A percentile compares a stretch with the other conserved stretches of the same genome.
These are phyloP conservation scores for Strobilomyces dryophilus DNA, from an alignment of 768 basidiomycete species.

Conservation along the genomic window DNA sequence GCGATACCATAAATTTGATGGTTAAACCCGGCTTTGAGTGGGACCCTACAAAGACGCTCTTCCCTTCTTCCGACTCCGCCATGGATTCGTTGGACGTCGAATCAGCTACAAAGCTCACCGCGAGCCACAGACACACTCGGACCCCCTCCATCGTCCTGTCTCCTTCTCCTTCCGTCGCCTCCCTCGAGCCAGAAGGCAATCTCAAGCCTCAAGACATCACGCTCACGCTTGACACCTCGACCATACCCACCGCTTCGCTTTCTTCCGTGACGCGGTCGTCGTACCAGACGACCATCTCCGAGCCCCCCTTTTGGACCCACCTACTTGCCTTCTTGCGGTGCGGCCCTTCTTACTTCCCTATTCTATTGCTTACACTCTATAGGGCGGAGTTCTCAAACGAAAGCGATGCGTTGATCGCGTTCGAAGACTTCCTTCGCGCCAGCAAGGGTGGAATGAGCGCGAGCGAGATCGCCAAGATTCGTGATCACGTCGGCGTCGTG, in stretches of 20 bases:
- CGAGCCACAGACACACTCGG: slow-evolving; percentile 49
- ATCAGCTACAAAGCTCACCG: slow-evolving; percentile 26
- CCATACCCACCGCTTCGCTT: slow-evolving; percentile 44
- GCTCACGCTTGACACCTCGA: slow-evolving; percentile 60
- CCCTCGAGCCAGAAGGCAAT: slow-evolving; percentile 38
- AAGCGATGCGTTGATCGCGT: slow-evolving; percentile 64
- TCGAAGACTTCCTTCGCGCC: slow-evolving; percentile 83
- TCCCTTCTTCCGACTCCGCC: slow-evolving; percentile 20
- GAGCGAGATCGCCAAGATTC: slow-evolving; percentile 86
- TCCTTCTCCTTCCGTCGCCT: slow-evolving; percentile 58
- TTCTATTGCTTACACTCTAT: background rate
- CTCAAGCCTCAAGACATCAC: slow-evolving; percentile 52
- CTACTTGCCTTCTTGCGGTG: slow-evolving; percentile 63
- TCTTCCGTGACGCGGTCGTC: slow-evolving; percentile 30
- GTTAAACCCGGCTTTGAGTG: slow-evolving; percentile 72
- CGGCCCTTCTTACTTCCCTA: background rate
- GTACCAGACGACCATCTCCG: slow-evolving; percentile 50
- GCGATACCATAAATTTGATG: slow-evolving; percentile 82
- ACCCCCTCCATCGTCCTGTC: slow-evolving; percentile 79
- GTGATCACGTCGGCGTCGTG: slow-evolving; percentile 80
- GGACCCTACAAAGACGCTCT: slow-evolving; percentile 46
- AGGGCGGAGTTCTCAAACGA: slow-evolving; percentile 62
- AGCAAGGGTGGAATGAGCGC: slow-evolving; percentile 79
- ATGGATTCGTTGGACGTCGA: slow-evolving; percentile 15
- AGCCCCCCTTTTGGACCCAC: slow-evolving; percentile 77